Percentiles rank a stretch among this genome's conserved stretches.
These are phyloP conservation scores for Crithidia brevicula DNA, from an alignment of 208 protist species.

Conservation along the genomic window DNA sequence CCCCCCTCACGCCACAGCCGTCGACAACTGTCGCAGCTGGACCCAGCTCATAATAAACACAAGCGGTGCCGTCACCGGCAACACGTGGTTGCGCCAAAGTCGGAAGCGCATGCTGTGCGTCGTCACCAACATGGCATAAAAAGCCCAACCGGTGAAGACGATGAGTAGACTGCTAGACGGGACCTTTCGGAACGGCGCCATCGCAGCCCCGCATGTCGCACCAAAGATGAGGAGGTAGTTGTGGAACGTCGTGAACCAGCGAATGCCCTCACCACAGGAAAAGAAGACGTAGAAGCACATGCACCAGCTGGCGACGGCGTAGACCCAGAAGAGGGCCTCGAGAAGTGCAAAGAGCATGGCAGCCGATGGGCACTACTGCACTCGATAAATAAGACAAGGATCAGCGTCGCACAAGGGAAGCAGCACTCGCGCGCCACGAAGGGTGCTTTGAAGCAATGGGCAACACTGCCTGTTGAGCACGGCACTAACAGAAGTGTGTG, in stretches of 20 bases:
- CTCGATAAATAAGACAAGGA: too few relatives aligned
- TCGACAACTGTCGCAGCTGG: conserved; percentile 13
- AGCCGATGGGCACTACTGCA: too few relatives aligned
- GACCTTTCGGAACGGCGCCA: conserved; percentile 45
- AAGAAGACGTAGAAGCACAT: conserved; percentile 92
- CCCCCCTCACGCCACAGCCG: not conserved
- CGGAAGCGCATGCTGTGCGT: conserved; percentile 72
- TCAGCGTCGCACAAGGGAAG: too few relatives aligned
- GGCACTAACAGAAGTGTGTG: too few relatives aligned
- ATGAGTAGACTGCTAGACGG: conserved; percentile 63
- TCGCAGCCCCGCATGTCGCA: conserved; percentile 52
- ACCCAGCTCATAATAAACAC: conserved; percentile 33
- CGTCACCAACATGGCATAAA: conserved; percentile 82
- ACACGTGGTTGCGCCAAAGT: conserved; percentile 72
- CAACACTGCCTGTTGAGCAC: too few relatives aligned
- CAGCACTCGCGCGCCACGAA: too few relatives aligned
- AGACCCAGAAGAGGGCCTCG: conserved; percentile 64
- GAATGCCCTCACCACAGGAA: conserved; percentile 79
- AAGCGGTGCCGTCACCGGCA: conserved; percentile 74
- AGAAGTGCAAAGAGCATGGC: conserved; percentile 34
- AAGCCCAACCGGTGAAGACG: conserved; percentile 74
- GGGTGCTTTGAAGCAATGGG: too few relatives aligned
- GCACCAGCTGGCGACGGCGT: conserved; percentile 84
- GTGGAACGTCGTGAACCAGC: conserved; percentile 79
- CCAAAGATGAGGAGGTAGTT: conserved; percentile 82